Evolutionary conservation across 202 grass and related monocot species (phyloP), one percentile per base, ranked within the genome.

Genomic region (Zoysia matrella): DNA sequence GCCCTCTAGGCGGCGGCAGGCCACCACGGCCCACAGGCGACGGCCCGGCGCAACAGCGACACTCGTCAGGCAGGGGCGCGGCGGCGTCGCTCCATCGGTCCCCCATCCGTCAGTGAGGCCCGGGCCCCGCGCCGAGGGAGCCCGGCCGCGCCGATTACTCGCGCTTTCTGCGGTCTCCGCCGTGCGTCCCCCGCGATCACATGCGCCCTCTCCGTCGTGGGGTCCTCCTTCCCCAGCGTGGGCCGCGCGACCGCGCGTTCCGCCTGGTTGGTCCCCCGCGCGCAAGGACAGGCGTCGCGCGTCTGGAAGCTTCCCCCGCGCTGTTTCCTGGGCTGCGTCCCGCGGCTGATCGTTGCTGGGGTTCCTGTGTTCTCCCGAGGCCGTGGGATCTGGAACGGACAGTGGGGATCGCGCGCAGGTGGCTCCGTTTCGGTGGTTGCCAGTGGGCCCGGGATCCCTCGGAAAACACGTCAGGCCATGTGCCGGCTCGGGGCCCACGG

Each of bases 391-490:
- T 30, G 47, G 6, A 2, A 13, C n/a, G 4, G n/a, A 51, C 77
- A 40, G 81, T 4, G 11, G 14, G 45, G 75, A 89, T 83, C 46
- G 66, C 16, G 11, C 8, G 70, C 47, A 3, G 2, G 4, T 47
- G 42, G 52, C 8, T 13, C 3, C 65, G 50, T 11, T 13, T 11
- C 6, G 65, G 84, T 87, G 30, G 85, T 77, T 84, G 72, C 61
- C 41, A 12, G 22, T 78, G 73, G 89, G 78, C 48, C 76, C 52
- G 0, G 45, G 3, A 7, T 60, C 6, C 72, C 71, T 80, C 48
- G 84, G 78, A 65, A 11, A 73, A 76, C 81, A 87, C 74, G 87
- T 86, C 84, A 85, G 42, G 2, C 92, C 89, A 90, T 89, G 89
- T 92, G 92, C 77, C 46, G 45, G 30, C 8, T 45, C 1, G 80